phyloP scores from a whole-genome alignment of 495 filamentous ascomycete species.

The Penicillium bovifimosum region DNA sequence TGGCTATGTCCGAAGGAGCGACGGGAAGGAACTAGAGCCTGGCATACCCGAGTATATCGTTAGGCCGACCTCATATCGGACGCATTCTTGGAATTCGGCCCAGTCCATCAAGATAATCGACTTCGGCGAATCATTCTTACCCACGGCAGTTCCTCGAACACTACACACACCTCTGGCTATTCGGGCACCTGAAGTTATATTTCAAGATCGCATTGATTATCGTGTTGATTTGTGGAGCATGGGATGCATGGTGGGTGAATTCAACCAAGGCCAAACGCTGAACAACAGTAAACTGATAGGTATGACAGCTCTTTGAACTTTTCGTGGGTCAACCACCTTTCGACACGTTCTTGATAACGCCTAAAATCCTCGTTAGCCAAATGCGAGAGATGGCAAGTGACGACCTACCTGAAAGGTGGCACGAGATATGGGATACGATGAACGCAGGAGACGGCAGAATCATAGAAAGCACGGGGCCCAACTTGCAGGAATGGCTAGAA shows the following conservation, averaged over 20 bases:
- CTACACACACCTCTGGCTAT: conserved; percentile 33
- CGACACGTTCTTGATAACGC: conserved; percentile 29
- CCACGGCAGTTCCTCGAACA: conserved; percentile 15
- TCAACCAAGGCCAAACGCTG: neutral
- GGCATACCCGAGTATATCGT: conserved; percentile 37
- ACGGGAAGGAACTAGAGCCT: conserved; percentile 25
- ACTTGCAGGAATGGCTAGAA: conserved; percentile 34
- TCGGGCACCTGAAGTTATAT: conserved; percentile 41
- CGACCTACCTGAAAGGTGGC: conserved; percentile 29
- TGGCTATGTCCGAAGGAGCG: conserved; percentile 25
- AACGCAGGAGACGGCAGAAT: conserved; percentile 5
- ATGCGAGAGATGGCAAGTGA: conserved; percentile 32
- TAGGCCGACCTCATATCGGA: conserved; percentile 19
- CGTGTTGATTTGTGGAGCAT: conserved; percentile 42
- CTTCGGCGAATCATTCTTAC: conserved; percentile 40
- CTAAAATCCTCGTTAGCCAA: conserved; percentile 26
- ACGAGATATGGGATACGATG: conserved; percentile 20
- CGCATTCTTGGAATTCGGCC: conserved; percentile 14
- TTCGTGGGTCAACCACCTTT: conserved; percentile 34
- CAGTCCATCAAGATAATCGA: conserved; percentile 36
- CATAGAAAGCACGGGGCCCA: conserved; percentile 16
- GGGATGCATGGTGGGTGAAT: conserved; percentile 34
- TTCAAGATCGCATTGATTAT: conserved; percentile 34
- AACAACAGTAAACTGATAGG: conserved; percentile 11
- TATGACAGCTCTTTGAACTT: conserved; percentile 36